These are phyloP conservation scores for Trichocomaceae sp. DNA, from an alignment of 2,329 filamentous ascomycete species.

Conservation along the genomic window DNA sequence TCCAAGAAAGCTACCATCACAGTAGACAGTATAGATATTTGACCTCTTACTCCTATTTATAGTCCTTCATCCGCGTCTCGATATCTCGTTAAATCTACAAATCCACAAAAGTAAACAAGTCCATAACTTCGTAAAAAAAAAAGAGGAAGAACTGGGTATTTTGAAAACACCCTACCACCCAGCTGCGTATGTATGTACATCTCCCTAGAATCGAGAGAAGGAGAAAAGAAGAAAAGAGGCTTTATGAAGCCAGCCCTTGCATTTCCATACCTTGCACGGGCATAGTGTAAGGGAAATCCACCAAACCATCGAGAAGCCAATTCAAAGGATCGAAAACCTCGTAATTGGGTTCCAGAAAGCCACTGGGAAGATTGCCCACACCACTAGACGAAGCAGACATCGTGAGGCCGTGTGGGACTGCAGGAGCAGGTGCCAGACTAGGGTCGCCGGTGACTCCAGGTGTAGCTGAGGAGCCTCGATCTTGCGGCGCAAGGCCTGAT, in stretches of 20 bases:
- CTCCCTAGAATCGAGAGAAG: background rate
- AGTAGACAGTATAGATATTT: no score
- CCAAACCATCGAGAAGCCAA: conserved; percentile 83
- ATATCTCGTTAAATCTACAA: background rate
- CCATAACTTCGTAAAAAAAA: background rate
- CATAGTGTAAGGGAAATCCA: conserved; percentile 70
- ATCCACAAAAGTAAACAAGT: background rate
- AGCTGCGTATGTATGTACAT: background rate
- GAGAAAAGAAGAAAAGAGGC: background rate
- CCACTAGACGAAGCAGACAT: conserved; percentile 22
- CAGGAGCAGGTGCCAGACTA: conserved; percentile 35
- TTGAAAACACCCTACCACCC: background rate
- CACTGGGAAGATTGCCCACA: conserved; percentile 30
- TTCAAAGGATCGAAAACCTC: conserved; percentile 89
- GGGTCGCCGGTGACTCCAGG: conserved; percentile 38
- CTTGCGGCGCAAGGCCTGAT: conserved; percentile 32
- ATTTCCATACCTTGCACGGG: conserved; percentile 47
- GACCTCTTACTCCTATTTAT: no score
- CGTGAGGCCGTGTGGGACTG: conserved; percentile 28
- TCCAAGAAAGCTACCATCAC: no score
- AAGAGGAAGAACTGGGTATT: background rate
- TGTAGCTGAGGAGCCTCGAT: conserved; percentile 31
- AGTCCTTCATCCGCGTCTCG: no score
- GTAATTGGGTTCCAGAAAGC: conserved; percentile 64
- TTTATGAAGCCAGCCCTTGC: conserved; percentile 29